A percentile compares a stretch with the other conserved stretches of the same genome.
Conservation (phyloP, 805 yeast species). For the Ogataea salicorniae region DNA sequence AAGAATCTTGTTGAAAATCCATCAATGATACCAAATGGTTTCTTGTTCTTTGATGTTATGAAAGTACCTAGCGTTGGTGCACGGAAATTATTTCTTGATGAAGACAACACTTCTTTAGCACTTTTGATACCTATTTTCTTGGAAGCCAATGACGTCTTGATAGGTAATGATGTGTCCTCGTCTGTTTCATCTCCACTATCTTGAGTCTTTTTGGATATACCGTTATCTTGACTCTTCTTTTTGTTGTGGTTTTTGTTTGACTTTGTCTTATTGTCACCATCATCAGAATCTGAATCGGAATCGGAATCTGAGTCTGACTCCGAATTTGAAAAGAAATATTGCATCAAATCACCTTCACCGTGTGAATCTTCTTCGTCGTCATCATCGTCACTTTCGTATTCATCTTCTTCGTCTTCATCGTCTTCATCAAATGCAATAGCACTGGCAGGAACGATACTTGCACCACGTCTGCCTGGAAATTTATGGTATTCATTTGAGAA, state of each 20-base stretch:
- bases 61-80: slow-evolving; percentile 94
- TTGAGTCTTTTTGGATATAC: slow-evolving; percentile 4
- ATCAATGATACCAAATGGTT: slow-evolving; percentile 92
- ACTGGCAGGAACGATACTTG: slow-evolving; percentile 12
- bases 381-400: slow-evolving; percentile 24
- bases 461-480: slow-evolving; percentile 14
- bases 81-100: slow-evolving; percentile 75
- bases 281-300: slow-evolving; percentile 21
- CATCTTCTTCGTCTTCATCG: slow-evolving; percentile 17
- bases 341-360: slow-evolving; percentile 66
- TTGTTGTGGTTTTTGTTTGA: slow-evolving; percentile 7
- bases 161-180: slow-evolving; percentile 82
- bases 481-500: slow-evolving; percentile 20
- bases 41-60: slow-evolving; percentile 63
- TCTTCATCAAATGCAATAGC: slow-evolving; percentile 20
- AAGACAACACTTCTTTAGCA: slow-evolving; percentile 90
- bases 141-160: slow-evolving; percentile 39
- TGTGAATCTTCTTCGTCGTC: slow-evolving; percentile 23
- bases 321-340: slow-evolving; percentile 54
- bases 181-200: slow-evolving; percentile 89
- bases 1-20: slow-evolving; percentile 87
- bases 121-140: slow-evolving; percentile 67
- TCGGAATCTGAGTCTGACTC: slow-evolving; percentile 10
- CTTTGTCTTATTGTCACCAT: neutral
- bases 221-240: slow-evolving; percentile 8